A percentile compares a stretch with the other conserved stretches of the same genome.
Evolutionary conservation across 768 basidiomycete species (phyloP).

Genomic region (Trametes sanguinea): DNA sequence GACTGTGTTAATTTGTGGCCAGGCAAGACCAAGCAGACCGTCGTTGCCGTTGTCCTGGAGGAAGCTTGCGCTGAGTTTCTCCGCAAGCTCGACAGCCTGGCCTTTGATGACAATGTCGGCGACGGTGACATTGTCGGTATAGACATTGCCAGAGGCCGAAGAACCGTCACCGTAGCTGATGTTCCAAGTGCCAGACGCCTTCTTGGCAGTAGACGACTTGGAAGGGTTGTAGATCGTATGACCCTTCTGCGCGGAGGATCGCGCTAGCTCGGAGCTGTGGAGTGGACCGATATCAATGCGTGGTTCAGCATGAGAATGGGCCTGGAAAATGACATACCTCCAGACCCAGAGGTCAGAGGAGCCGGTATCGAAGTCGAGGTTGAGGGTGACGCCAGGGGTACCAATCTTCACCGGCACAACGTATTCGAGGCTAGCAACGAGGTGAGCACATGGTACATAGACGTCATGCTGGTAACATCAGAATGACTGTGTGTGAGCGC

Average conservation of each 20-base stretch:
- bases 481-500: background rate
- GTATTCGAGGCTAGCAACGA: constrained; percentile 37
- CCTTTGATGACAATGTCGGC: constrained; percentile 37
- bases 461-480: background rate
- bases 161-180: constrained; percentile 46
- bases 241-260: constrained; percentile 26
- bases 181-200: constrained; percentile 34
- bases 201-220: constrained; percentile 34
- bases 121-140: constrained; percentile 41
- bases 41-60: constrained; percentile 38
- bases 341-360: constrained; percentile 38
- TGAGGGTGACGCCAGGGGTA: constrained; percentile 40
- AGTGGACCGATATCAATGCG: background rate
- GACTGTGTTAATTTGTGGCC: constrained; percentile 42
- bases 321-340: constrained; percentile 14
- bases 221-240: constrained; percentile 34
- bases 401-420: constrained; percentile 43
- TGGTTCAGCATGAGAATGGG: background rate
- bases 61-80: constrained; percentile 38
- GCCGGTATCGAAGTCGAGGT: constrained; percentile 39
- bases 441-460: background rate
- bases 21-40: constrained; percentile 42
- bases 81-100: constrained; percentile 41
- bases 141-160: constrained; percentile 39
- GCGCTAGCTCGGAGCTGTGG: constrained; percentile 29